Evolutionary conservation across 2,329 filamentous ascomycete genomes (phyloP).

Genomic region (Cytospora mali): DNA sequence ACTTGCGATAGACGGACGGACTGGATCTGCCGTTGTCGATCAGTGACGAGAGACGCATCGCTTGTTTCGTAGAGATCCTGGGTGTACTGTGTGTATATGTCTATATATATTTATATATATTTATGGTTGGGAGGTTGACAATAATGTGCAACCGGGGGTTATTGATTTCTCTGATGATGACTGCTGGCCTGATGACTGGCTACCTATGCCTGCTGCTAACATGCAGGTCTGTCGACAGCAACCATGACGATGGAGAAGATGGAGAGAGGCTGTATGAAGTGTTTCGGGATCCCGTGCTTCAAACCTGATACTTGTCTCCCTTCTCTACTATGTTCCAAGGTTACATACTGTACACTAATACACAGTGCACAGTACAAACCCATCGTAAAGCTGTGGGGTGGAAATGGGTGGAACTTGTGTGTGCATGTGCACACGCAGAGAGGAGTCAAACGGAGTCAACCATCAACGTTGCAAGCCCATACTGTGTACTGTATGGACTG

Average conservation of each 20-base stretch:
- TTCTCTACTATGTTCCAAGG: too few species aligned
- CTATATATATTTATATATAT: slow-evolving; percentile 5
- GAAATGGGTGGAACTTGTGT: too few species aligned
- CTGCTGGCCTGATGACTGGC: too few species aligned
- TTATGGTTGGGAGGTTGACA: slow-evolving; percentile 2
- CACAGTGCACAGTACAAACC: too few species aligned
- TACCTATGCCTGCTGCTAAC: too few species aligned
- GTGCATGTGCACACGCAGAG: neutral
- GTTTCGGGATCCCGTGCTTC: neutral
- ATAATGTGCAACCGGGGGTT: neutral
- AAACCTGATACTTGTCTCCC: neutral
- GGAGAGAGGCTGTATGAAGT: neutral
- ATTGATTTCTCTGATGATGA: too few species aligned
- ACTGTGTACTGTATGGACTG: too few species aligned
- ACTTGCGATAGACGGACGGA: slow-evolving; percentile 8
- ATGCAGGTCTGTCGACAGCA: neutral
- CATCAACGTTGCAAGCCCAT: too few species aligned
- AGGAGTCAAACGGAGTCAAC: too few species aligned
- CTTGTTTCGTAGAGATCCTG: slow-evolving; percentile 14
- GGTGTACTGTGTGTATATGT: neutral
- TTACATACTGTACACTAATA: neutral
- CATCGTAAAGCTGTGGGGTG: too few species aligned
- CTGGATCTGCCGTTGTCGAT: slow-evolving; percentile 23
- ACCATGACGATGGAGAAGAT: neutral
- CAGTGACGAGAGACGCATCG: slow-evolving; percentile 10